These are phyloP conservation scores for Xylariales sp. DNA, from an alignment of 2,329 filamentous ascomycete genomes.

Conservation along the genomic window DNA sequence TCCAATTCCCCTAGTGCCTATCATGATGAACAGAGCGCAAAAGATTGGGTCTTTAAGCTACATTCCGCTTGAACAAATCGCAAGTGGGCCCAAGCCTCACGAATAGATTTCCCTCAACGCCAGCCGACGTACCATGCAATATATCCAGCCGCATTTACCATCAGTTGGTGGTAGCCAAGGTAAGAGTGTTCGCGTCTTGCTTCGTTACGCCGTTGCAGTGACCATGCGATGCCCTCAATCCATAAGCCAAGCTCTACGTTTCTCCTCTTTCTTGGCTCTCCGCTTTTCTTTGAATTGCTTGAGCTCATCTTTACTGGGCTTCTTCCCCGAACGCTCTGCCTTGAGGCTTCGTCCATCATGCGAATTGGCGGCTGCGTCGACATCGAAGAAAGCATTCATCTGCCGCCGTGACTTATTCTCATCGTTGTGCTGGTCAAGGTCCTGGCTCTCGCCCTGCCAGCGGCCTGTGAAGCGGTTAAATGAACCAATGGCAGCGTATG, in stretches of 20 bases:
- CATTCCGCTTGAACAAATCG: no score
- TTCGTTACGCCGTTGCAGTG: neutral
- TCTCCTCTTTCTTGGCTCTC: constrained; percentile 87
- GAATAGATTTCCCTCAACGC: no score
- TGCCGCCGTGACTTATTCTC: constrained; percentile 84
- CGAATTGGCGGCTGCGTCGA: constrained; percentile 85
- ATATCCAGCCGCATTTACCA: no score
- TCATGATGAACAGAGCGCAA: no score
- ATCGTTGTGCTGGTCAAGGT: constrained; percentile 74
- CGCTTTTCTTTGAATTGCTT: constrained; percentile 91
- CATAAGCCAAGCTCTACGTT: constrained; percentile 82
- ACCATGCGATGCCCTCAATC: constrained; percentile 49
- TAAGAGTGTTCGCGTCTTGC: no score
- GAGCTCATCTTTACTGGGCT: constrained; percentile 77
- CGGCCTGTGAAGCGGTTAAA: constrained; percentile 90
- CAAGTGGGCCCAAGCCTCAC: no score
- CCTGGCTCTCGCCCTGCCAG: constrained; percentile 66
- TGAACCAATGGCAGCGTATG: constrained; percentile 65
- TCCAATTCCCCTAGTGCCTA: no score
- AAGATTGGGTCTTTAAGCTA: no score
- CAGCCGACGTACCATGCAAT: no score
- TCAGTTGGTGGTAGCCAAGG: no score
- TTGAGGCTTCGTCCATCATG: constrained; percentile 89
- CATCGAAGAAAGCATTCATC: constrained; percentile 93
- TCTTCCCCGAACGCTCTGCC: constrained; percentile 82